phyloP scores from a whole-genome alignment of 1,284 basidiomycete species.

The Schizopora paradoxa region DNA sequence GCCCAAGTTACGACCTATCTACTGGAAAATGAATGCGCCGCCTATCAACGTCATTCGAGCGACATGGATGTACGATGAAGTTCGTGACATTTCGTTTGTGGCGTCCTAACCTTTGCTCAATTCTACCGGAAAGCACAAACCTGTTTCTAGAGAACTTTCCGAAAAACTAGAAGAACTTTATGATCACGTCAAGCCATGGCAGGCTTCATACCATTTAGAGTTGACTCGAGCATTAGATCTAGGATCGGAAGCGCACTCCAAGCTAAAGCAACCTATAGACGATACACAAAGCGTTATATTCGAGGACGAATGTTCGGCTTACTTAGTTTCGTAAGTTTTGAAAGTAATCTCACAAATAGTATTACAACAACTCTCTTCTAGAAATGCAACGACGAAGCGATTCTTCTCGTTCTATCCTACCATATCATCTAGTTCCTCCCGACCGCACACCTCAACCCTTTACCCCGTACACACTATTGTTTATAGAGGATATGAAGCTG shows the following conservation, averaged over 20 bases:
- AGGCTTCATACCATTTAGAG: slow-evolving; percentile 41
- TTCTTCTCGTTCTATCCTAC: slow-evolving; percentile 12
- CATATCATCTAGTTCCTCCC: slow-evolving; percentile 6
- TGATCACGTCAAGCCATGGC: slow-evolving; percentile 34
- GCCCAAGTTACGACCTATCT: slow-evolving; percentile 40
- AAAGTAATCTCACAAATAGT: slow-evolving; percentile 3
- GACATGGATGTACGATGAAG: slow-evolving; percentile 45
- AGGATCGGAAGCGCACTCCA: slow-evolving; percentile 43
- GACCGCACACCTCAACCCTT: slow-evolving; percentile 5
- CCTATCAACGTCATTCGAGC: slow-evolving; percentile 40
- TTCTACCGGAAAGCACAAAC: slow-evolving; percentile 20
- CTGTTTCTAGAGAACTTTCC: slow-evolving; percentile 37
- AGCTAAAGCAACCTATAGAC: slow-evolving; percentile 40
- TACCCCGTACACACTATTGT: slow-evolving; percentile 27
- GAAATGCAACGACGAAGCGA: slow-evolving; percentile 7
- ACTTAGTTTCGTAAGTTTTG: slow-evolving; percentile 33
- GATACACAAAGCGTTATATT: slow-evolving; percentile 38
- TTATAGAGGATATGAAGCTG: slow-evolving; percentile 38
- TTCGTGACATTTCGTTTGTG: slow-evolving; percentile 21
- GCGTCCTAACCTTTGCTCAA: background rate
- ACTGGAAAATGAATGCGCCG: slow-evolving; percentile 42
- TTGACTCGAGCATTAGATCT: slow-evolving; percentile 37
- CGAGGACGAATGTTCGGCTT: slow-evolving; percentile 37
- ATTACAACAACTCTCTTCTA: slow-evolving; percentile 2
- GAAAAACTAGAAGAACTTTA: slow-evolving; percentile 33